Evolutionary conservation across 345 rosid genomes (phyloP), one percentile per base, ranked within the genome.

Genomic region (Turritis glabra): DNA sequence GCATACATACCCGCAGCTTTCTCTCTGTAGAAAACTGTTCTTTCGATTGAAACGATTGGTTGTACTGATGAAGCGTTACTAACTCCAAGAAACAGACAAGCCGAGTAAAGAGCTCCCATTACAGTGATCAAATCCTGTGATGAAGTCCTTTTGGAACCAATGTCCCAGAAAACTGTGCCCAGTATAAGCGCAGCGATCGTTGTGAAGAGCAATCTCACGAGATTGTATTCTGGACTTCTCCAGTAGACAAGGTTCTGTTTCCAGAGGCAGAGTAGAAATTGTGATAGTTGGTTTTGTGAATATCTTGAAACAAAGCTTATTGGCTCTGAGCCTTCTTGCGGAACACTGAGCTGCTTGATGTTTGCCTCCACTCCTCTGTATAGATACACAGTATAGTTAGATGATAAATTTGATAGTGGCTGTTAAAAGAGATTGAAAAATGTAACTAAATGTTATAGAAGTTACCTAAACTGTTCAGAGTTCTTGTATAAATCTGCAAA

Each of bases 171-270:
- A 53, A 89, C 84, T 0, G 97, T 78, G 78, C 96, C 98, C 27
- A 91, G 73, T 48, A 93, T 85, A 54, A 88, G 8, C 9, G 96
- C 97, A 51, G 86, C 86, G 7, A 79, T 5, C 0, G 68, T 40
- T 10, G 97, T 91, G 76, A 88, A 93, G 48, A 73, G 26, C 72
- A 93, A 11, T 48, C 96, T 87, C 74, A 88, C 88, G 2, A 85
- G 83, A 71, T 89, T 94, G 79, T 94, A 94, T 41, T 75, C 87
- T 44, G 97, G 97, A 74, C 96, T 89, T 84, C 97, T 94, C 96
- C 98, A 94, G 44, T 91, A 94, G 26, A 91, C 91, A 77, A 91
- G 91, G 79, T 86, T 86, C 84, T 89, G 91, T 83, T 94, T 94
- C 90, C 90, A 82, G 59, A 89, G 76, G 75, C 95, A 88, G 69